Evolutionary conservation across 2,329 filamentous ascomycete genomes (phyloP), one percentile per base, ranked within the genome.

Genomic region (Tolypocladium amazonense): DNA sequence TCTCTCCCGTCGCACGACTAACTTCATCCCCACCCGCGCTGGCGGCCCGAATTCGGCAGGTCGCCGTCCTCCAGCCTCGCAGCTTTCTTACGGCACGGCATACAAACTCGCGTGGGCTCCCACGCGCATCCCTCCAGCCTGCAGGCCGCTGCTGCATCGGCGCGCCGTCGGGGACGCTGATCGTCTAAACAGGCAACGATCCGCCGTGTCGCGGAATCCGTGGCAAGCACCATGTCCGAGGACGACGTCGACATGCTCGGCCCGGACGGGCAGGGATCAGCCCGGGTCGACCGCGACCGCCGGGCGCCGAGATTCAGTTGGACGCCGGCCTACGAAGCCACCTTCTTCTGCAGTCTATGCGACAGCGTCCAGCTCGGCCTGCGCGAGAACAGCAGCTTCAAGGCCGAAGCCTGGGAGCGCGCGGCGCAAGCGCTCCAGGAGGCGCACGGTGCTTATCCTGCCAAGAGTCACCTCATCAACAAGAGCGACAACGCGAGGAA

Each of bases 401-500:
- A 85, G 71, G 75, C 79, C 23, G 81, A 84, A 66, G 82, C 82
- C 1, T 85, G 82, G 82, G 80, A 84, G 60, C 80, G 81, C 63
- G 82, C 82, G 54, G 77, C 79, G 59, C 73, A 76, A 55, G 81
- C 80, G 38, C 71, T 85, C 59, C 77, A 80, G 71, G 79, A 81
- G 37, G 77, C 77, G 58, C 82, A 85, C 65, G 75, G 75, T 66
- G 81, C 82, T 54, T 83, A 77, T 63, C 81, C 82, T n/a, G 78
- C 82, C 62, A 85, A 85, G 72, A 80, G 77, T 65, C 82, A 85
- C 59, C 78, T 85, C 41, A 83, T 85, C 70, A 85, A 85, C 74
- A 85, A 85, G 72, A 83, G 81, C 63, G 82, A 85, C 71, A 85
- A 85, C 69, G 82, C 82, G 61, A 77, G 82, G 57, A 85, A 85